Evolutionary conservation across 371 early-diverging fungal genomes (phyloP).

Genomic region (Entomophthora muscae): DNA sequence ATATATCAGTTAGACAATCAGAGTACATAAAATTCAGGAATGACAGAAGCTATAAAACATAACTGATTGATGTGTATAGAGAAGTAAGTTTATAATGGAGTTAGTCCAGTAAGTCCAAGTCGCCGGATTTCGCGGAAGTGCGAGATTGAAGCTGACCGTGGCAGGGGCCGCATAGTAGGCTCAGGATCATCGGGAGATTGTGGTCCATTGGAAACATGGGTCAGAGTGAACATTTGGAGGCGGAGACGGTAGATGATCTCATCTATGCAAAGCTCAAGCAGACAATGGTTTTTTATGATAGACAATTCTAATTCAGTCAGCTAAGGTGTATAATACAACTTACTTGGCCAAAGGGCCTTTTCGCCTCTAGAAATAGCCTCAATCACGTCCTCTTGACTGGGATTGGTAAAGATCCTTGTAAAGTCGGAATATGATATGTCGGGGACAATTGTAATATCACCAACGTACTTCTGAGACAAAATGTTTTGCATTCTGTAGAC

Average conservation of each 20-base stretch:
- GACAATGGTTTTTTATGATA: slow-evolving; percentile 60
- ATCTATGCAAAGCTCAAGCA: slow-evolving; percentile 58
- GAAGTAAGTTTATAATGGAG: too few relatives aligned
- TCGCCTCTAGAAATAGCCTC: slow-evolving; percentile 40
- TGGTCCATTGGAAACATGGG: too few relatives aligned
- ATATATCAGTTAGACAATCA: too few relatives aligned
- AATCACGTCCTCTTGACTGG: slow-evolving; percentile 24
- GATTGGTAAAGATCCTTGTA: slow-evolving; percentile 35
- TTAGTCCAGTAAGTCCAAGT: too few relatives aligned
- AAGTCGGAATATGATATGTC: slow-evolving; percentile 34
- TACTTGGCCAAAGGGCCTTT: slow-evolving; percentile 66
- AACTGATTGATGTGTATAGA: too few relatives aligned
- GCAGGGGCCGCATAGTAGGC: not conserved
- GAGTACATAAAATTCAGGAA: too few relatives aligned
- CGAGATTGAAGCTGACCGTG: slow-evolving; percentile 9
- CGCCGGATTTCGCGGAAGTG: too few relatives aligned
- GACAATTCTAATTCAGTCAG: slow-evolving; percentile 40
- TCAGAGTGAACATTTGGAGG: slow-evolving; percentile 9
- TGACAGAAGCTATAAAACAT: too few relatives aligned
- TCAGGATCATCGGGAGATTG: not conserved
- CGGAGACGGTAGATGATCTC: slow-evolving; percentile 47
- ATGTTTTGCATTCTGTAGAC: slow-evolving; percentile 48
- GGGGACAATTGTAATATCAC: slow-evolving; percentile 79
- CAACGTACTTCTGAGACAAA: slow-evolving; percentile 62
- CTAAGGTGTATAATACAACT: slow-evolving; percentile 9